Evolutionary conservation across 2,329 filamentous ascomycete genomes (phyloP), one percentile per base, ranked within the genome.

Genomic region (Dothiorella sarmentorum): DNA sequence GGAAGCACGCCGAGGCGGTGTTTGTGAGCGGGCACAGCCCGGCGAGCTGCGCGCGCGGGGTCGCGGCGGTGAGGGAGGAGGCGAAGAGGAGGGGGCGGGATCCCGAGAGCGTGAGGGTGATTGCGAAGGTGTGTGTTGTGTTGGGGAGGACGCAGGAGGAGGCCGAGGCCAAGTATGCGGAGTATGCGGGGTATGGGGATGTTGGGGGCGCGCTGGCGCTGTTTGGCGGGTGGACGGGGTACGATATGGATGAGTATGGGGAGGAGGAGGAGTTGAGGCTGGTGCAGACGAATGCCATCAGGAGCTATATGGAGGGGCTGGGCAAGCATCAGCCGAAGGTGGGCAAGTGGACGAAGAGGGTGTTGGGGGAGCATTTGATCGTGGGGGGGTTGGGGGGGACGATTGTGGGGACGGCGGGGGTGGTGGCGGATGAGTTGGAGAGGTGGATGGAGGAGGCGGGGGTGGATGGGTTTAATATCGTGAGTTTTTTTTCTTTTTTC

Each of bases 171-270:
- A 90, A 89, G 71, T 82, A 86, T 53, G 72, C 77, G 0, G 83
- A 88, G 4, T 85, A 84, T 61, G 76, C 80, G 9, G 78, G 80
- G 58, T 83, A 88, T 65, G 87, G 85, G 0, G 81, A 81, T 2
- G 76, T 81, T 40, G 87, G 87, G 63, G 88, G 88, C 2, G 87
- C 86, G 0, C 68, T 90, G 59, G 85, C 87, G 1, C 71, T 90
- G 17, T 91, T 90, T 64, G 86, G 86, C 18, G 88, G 88, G 1
- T 91, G 87, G 87, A 90, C 87, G 0, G 88, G 85, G 0, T 85
- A 87, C 45, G 83, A 88, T 66, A 72, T 88, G 22, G 75, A 78
- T 6, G 73, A 79, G 42, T 87, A 86, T 63, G 80, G 74, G 0
- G 84, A 87, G 24, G 84, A 87, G 40, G 80, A 87, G 65, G 85